Conservation (phyloP, 2,329 filamentous ascomycete species). For the Meredithiella fracta region DNA sequence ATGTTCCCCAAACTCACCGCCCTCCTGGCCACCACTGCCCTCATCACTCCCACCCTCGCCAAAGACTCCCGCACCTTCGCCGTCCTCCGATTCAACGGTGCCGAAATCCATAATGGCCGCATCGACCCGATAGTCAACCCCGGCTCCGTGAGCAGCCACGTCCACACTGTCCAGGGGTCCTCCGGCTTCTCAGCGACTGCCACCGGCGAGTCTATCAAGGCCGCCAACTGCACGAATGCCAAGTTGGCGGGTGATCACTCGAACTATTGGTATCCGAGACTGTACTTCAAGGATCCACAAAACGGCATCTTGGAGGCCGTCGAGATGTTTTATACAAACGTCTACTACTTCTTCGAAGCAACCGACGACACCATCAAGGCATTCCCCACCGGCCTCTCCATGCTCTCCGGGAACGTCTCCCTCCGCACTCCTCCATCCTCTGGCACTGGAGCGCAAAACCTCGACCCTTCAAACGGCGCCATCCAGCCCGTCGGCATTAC, state of each 20-base stretch:
- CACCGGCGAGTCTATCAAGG: conserved; percentile 39
- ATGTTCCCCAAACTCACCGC: neutral
- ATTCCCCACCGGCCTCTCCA: conserved; percentile 55
- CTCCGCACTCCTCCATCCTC: conserved; percentile 39
- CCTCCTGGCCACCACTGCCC: conserved; percentile 13
- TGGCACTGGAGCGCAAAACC: conserved; percentile 29
- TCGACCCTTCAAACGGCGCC: conserved; percentile 34
- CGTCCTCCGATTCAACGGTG: conserved; percentile 54
- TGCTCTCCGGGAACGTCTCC: conserved; percentile 49
- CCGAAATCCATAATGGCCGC: conserved; percentile 43
- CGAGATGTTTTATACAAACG: conserved; percentile 53
- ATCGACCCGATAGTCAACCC: conserved; percentile 54
- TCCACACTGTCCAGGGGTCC: conserved; percentile 56
- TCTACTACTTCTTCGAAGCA: conserved; percentile 58
- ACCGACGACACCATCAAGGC: conserved; percentile 49
- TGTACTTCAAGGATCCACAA: conserved; percentile 50
- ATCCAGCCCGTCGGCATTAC: conserved; percentile 42
- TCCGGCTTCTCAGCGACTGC: conserved; percentile 48
- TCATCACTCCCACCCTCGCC: conserved; percentile 17
- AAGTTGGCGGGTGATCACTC: conserved; percentile 50
- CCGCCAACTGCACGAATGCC: conserved; percentile 56
- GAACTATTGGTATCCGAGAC: conserved; percentile 60
- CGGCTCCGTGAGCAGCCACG: conserved; percentile 41
- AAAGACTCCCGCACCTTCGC: conserved; percentile 39
- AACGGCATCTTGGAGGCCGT: conserved; percentile 50